Evolutionary conservation across 1,139 yeast species (phyloP).

Genomic region (Protomyces pachydermus): DNA sequence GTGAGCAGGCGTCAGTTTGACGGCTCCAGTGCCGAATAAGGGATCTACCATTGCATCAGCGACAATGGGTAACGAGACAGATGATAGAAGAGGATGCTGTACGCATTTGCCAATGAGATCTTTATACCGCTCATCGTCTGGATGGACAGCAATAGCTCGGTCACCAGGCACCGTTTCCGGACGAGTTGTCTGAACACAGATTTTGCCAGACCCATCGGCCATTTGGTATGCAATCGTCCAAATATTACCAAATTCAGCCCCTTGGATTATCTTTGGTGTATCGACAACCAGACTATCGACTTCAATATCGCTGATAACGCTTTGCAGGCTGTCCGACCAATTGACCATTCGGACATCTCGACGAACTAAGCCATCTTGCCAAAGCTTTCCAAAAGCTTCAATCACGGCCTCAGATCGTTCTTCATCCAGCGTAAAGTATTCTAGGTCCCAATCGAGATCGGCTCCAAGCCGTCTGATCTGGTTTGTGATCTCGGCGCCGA

Average conservation of each 20-base stretch:
- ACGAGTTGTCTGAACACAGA: constrained; percentile 28
- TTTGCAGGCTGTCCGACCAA: constrained; percentile 28
- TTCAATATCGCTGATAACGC: constrained; percentile 30
- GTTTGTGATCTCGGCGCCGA: constrained; percentile 10
- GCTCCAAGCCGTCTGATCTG: constrained; percentile 27
- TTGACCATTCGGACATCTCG: constrained; percentile 29
- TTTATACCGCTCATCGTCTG: constrained; percentile 11
- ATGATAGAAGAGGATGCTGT: constrained; percentile 24
- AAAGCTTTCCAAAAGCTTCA: constrained; percentile 26
- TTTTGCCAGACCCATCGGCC: background rate
- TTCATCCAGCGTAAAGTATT: constrained; percentile 28
- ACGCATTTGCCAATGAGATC: constrained; percentile 17
- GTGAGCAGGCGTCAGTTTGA: constrained; percentile 30
- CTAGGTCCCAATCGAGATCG: constrained; percentile 27
- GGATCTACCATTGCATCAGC: constrained; percentile 27
- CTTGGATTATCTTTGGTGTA: background rate
- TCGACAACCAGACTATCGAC: constrained; percentile 14
- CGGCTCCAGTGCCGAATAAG: constrained; percentile 30
- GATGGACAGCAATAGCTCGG: constrained; percentile 28
- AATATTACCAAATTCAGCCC: constrained; percentile 27
- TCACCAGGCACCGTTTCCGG: constrained; percentile 30
- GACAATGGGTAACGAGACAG: constrained; percentile 17
- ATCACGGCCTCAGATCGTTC: constrained; percentile 24
- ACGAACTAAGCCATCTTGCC: constrained; percentile 27
- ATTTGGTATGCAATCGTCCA: constrained; percentile 26